A percentile compares a stretch with the other conserved stretches of the same genome.
Conservation (phyloP, 1,139 yeast species). For the Komagataea norvegica region DNA sequence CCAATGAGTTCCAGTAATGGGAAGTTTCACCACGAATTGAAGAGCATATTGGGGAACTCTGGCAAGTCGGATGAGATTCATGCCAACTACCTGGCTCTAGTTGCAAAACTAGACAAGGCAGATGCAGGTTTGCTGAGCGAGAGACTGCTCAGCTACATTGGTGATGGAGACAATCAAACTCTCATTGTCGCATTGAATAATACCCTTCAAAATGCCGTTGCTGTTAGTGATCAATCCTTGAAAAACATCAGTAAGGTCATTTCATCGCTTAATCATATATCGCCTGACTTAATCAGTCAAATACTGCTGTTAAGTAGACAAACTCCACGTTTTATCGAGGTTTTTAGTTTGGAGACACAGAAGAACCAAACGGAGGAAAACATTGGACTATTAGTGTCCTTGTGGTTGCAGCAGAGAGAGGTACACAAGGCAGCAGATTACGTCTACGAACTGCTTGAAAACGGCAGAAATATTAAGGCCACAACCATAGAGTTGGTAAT, state of each 20-base stretch:
- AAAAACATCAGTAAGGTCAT: background rate
- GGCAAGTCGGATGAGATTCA: too few relatives aligned
- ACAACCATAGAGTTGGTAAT: slow-evolving; percentile 17
- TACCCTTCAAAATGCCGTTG: background rate
- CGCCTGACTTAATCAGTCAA: background rate
- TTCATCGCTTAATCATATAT: background rate
- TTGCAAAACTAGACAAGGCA: too few relatives aligned
- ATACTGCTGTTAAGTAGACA: background rate
- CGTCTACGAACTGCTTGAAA: background rate
- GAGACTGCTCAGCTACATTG: too few relatives aligned
- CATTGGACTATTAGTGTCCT: slow-evolving; percentile 6
- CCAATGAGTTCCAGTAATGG: background rate
- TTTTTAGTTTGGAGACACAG: slow-evolving; percentile 1
- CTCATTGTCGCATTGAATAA: background rate
- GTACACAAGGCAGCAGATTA: slow-evolving; percentile 10
- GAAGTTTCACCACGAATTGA: background rate
- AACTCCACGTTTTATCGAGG: slow-evolving; percentile 1
- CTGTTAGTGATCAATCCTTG: background rate
- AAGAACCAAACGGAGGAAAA: slow-evolving; percentile 2
- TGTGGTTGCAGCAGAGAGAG: slow-evolving; percentile 7
- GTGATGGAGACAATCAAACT: too few relatives aligned
- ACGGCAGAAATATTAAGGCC: slow-evolving; percentile 1
- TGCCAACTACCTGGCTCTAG: too few relatives aligned
- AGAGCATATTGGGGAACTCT: background rate
- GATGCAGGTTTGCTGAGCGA: too few relatives aligned